Conservation (phyloP, 805 yeast genomes). For the Sungouiozyma intestinalis region DNA sequence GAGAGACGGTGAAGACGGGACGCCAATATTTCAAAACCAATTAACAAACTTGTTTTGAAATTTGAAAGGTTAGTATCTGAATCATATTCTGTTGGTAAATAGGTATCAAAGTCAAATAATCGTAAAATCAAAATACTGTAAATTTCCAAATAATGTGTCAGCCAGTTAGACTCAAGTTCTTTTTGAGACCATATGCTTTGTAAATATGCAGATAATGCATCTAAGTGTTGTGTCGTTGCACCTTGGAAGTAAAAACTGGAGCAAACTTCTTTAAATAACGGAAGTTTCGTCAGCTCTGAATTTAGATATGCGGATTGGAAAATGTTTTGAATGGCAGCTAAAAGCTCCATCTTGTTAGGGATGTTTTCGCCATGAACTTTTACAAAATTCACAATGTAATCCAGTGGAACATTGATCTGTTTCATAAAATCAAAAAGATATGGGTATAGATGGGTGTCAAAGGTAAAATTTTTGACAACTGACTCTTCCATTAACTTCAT, state of each 20-base stretch:
- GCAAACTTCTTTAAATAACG: conserved; percentile 25
- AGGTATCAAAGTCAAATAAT: conserved; percentile 27
- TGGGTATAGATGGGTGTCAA: conserved; percentile 27
- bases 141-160: conserved; percentile 23
- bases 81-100: not conserved
- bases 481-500: conserved; percentile 33
- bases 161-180: not conserved
- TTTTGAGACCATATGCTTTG: conserved; percentile 18
- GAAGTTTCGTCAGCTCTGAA: conserved; percentile 9
- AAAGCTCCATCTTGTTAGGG: not conserved
- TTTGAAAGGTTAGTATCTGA: conserved; percentile 14
- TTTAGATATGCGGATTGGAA: not conserved
- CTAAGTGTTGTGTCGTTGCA: conserved; percentile 10
- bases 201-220: conserved; percentile 28
- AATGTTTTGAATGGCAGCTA: not conserved
- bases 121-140: conserved; percentile 29
- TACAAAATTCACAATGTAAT: conserved; percentile 26
- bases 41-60: conserved; percentile 25
- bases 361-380: conserved; percentile 26
- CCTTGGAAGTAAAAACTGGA: conserved; percentile 8
- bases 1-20: conserved; percentile 19
- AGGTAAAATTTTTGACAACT: conserved; percentile 25
- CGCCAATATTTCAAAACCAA: conserved; percentile 18
- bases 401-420: conserved; percentile 23
- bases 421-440: conserved; percentile 26